Evolutionary conservation across 129 eudicot species (phyloP).

Genomic region (Heracleum sosnowskyi): DNA sequence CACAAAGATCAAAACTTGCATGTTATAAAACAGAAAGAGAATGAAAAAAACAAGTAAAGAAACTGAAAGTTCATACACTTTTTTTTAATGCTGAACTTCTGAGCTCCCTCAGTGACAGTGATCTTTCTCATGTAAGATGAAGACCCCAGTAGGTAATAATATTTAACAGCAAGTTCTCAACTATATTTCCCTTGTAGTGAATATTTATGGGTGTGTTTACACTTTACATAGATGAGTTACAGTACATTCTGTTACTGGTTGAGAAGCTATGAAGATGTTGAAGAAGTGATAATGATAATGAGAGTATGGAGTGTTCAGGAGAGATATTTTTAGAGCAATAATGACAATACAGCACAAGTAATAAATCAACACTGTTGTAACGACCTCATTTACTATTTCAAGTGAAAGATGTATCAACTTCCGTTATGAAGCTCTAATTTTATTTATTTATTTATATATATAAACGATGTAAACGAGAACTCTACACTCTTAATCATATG

Average conservation of each 20-base stretch:
- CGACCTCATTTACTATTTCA: neutral
- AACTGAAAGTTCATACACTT: neutral
- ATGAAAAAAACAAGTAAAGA: neutral
- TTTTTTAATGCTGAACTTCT: neutral
- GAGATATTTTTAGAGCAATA: neutral
- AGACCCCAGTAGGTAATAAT: neutral
- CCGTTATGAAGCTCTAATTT: neutral
- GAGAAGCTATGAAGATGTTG: neutral
- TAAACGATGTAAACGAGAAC: no score
- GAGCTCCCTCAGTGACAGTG: neutral
- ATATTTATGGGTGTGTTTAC: neutral
- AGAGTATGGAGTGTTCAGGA: neutral
- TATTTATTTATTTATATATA: no score
- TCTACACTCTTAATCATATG: no score
- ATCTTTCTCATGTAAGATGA: neutral
- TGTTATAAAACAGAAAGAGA: neutral
- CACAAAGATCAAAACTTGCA: neutral
- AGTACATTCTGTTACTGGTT: neutral
- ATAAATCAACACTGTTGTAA: neutral
- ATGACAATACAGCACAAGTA: neutral
- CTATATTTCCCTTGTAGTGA: neutral
- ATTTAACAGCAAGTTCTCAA: neutral
- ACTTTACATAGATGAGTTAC: neutral
- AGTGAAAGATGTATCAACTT: neutral
- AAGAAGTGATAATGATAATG: neutral